Percentiles rank a stretch among this genome's conserved stretches.
phyloP scores from a whole-genome alignment of 495 filamentous ascomycete species.

The Tuber magnatum region DNA sequence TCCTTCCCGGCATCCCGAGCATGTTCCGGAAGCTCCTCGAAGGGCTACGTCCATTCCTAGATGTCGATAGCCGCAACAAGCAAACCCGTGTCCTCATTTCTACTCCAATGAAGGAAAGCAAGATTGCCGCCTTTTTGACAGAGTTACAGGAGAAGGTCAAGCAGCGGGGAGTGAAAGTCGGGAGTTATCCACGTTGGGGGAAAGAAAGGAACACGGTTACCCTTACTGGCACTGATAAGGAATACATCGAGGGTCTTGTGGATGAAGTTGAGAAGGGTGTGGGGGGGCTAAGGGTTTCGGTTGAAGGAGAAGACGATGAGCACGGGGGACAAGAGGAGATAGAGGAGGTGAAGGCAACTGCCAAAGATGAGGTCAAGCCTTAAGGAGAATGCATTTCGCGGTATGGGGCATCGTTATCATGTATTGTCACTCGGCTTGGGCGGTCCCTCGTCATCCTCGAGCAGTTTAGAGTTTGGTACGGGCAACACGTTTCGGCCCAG shows the following conservation, averaged over 20 bases:
- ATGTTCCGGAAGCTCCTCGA: slow-evolving; percentile 74
- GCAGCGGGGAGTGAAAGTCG: slow-evolving; percentile 77
- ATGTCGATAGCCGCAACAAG: slow-evolving; percentile 32
- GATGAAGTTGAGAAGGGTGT: slow-evolving; percentile 57
- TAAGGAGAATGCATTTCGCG: background rate
- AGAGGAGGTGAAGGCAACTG: background rate
- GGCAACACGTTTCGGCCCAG: background rate
- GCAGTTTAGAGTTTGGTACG: background rate
- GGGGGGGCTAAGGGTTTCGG: slow-evolving; percentile 50
- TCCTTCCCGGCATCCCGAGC: slow-evolving; percentile 81
- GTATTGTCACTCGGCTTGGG: background rate
- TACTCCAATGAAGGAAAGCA: slow-evolving; percentile 79
- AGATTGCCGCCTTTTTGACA: slow-evolving; percentile 72
- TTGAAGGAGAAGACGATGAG: slow-evolving; percentile 56
- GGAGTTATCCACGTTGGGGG: slow-evolving; percentile 89
- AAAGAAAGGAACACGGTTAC: slow-evolving; percentile 85
- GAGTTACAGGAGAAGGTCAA: slow-evolving; percentile 65
- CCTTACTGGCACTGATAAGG: slow-evolving; percentile 66
- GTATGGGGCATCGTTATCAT: background rate
- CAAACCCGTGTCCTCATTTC: slow-evolving; percentile 57
- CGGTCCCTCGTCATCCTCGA: background rate
- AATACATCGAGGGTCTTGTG: slow-evolving; percentile 55
- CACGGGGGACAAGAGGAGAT: slow-evolving; percentile 8
- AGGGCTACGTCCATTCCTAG: slow-evolving; percentile 61
- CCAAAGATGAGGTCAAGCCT: background rate